Evolutionary conservation across 352 stramenopile species (phyloP).

Genomic region (Phytopythium delawarense): DNA sequence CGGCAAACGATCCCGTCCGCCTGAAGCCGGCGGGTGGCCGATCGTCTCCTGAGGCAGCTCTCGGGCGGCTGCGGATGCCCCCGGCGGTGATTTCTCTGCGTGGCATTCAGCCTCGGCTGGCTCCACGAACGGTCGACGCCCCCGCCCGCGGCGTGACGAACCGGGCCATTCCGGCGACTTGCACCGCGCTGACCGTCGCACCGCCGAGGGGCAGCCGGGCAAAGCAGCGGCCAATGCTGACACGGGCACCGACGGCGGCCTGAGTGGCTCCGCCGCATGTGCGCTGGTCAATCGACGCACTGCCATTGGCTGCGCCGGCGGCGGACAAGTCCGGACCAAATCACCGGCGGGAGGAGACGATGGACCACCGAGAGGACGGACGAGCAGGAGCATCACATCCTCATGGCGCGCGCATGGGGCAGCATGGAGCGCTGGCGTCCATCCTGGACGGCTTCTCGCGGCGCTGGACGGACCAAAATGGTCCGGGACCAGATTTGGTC

Average conservation of each 20-base stretch:
- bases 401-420: neutral
- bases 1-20: neutral
- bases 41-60: neutral
- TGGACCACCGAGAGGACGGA: neutral
- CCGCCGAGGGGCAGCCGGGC: neutral
- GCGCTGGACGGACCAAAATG: too few relatives aligned
- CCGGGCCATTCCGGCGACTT: neutral
- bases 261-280: neutral
- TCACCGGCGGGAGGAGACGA: neutral
- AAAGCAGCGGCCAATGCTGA: neutral
- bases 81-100: neutral
- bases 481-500: too few relatives aligned
- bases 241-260: neutral
- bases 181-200: too few relatives aligned
- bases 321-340: constrained; percentile 1
- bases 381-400: neutral
- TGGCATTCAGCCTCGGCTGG: too few relatives aligned
- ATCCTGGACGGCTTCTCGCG: too few relatives aligned
- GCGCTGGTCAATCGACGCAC: neutral
- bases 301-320: neutral
- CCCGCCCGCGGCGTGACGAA: neutral
- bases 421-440: too few relatives aligned
- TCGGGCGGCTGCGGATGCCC: neutral
- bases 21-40: too few relatives aligned
- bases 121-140: neutral